Evolutionary conservation across 768 basidiomycete genomes (phyloP), one percentile per base, ranked within the genome.

Genomic region (Rickenella mellea): DNA sequence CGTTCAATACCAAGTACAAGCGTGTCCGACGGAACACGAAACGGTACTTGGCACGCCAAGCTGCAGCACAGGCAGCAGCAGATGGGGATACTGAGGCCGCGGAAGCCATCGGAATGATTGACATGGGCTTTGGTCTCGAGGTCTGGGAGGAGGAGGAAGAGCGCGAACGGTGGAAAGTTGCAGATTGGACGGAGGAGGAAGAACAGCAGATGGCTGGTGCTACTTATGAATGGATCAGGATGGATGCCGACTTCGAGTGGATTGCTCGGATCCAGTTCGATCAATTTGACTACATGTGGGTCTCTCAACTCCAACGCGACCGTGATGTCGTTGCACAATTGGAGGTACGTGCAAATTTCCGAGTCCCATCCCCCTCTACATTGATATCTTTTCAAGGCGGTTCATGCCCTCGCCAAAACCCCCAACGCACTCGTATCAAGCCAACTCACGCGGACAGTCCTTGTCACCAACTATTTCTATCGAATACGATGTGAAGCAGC

Each of bases 191-290:
- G 4, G 93, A 96, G 54, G 91, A 96, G 51, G 92, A 98, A 46
- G 93, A 96, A 55, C 80, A 83, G 46, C 70, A 74, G 31, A 94
- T 98, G 89, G 81, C 84, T 28, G 88, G 88, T 14, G 93, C 94
- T 48, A 94, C 91, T 3, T 99, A 97, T 61, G 96, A 99, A 63
- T 99, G 94, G 94, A 98, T 99, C 45, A 71, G 96, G 48, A 88
- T 98, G 73, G 96, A 99, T 56, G 92, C 96, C 12, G 96, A 99
- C 58, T 93, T 96, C 59, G 96, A 99, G 64, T 99, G 96, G 96
- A 86, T 98, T 42, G 85, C 89, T n/a, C 74, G 73, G 28, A 76
- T 97, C 47, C 80, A 79, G 48, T 98, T 94, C 49, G 86, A 93
- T 39, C 91, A 97, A 64, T 90, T 89, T 31, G 92, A 93, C 66